Evolutionary conservation across 495 filamentous ascomycete species (phyloP), one percentile per base, ranked within the genome.

Genomic region (Massariosphaeria phaeospora): DNA sequence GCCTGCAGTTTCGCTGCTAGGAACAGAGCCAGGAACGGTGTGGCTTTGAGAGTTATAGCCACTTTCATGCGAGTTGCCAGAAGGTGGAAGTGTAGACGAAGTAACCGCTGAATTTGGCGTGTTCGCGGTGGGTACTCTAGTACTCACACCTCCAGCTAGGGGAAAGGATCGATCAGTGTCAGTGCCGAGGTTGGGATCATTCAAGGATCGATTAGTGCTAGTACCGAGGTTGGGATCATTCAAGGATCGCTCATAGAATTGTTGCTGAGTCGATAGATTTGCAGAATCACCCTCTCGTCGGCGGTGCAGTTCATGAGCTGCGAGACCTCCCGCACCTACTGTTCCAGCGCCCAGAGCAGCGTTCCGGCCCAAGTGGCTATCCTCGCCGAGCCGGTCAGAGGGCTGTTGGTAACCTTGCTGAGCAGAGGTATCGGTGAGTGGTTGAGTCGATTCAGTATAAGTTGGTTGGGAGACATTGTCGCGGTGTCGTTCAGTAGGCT

Each of bases 151-250:
- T 18, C 59, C 53, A 15, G 54, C 41, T 8, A 62, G 21, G 6
- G 57, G 57, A 30, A 61, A 61, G 8, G 44, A 39, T 15, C 57
- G 51, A 26, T 61, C 38, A 20, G 53, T 42, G 12, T 33, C 48
- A 25, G 13, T 40, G 15, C n/a, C n/a, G n/a, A n/a, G n/a, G n/a
- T n/a, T n/a, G n/a, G n/a, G n/a, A n/a, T n/a, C n/a, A n/a, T n/a
- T n/a, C n/a, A n/a, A n/a, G n/a, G n/a, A n/a, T n/a, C n/a, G n/a
- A n/a, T n/a, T n/a, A n/a, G n/a, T n/a, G n/a, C n/a, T n/a, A n/a
- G n/a, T n/a, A n/a, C n/a, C n/a, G n/a, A n/a, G n/a, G n/a, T n/a
- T n/a, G n/a, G n/a, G n/a, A n/a, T n/a, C n/a, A n/a, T 15, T 36
- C 2, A 29, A 12, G 36, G 41, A 17, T 25, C 20, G 12, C 17